Percentiles rank a stretch among this genome's conserved stretches.
These are phyloP conservation scores for Corniculantispora saksenae DNA, from an alignment of 2,329 filamentous ascomycete species.

Conservation along the genomic window DNA sequence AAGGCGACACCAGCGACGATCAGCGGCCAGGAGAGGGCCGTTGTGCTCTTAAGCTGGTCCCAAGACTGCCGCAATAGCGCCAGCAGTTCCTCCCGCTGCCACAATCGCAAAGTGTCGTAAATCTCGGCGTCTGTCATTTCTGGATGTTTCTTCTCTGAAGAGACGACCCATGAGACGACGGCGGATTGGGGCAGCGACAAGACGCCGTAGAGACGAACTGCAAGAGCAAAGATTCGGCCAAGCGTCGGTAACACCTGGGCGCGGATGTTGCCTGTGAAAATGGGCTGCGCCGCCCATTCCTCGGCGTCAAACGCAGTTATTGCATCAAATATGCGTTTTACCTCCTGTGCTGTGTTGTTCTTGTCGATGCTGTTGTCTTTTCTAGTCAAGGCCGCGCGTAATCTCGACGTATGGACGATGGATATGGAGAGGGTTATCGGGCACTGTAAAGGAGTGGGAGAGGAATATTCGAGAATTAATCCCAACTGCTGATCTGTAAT, in stretches of 20 bases:
- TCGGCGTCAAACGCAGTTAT: neutral
- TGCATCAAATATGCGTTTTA: neutral
- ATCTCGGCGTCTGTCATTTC: neutral
- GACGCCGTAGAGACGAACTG: conserved; percentile 1
- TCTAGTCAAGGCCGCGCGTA: neutral
- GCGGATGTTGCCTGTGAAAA: neutral
- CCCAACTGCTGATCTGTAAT: neutral
- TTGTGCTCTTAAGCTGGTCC: neutral
- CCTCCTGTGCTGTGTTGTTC: neutral
- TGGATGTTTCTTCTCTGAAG: neutral
- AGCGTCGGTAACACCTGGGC: neutral
- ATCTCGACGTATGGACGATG: conserved; percentile 3
- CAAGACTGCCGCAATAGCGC: conserved; percentile 4
- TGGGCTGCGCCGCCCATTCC: neutral
- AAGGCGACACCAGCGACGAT: conserved; percentile 8
- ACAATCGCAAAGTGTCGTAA: neutral
- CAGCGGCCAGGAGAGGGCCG: conserved; percentile 9
- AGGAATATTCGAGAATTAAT: neutral
- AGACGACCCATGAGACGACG: neutral
- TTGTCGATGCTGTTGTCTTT: neutral
- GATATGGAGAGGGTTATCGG: neutral
- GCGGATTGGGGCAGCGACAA: conserved; percentile 7
- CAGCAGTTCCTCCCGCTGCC: neutral
- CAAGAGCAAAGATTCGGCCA: neutral
- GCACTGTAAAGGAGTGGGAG: neutral